phyloP scores from a whole-genome alignment of 176 grass and related monocot species.

The Elymus sibiricus region DNA sequence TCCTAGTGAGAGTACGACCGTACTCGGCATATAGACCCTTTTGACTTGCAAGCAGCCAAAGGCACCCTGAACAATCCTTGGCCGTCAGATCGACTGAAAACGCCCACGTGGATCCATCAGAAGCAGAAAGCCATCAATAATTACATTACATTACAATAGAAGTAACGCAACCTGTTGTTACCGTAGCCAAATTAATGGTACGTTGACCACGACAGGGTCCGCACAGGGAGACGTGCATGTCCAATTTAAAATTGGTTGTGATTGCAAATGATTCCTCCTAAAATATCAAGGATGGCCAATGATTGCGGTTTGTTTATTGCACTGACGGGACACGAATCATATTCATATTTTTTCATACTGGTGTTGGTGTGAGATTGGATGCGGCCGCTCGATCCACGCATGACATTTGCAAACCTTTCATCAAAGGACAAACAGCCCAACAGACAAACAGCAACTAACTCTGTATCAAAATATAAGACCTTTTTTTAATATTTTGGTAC shows the following conservation, averaged over 20 bases:
- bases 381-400: not conserved
- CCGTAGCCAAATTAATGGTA: not conserved
- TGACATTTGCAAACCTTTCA: not conserved
- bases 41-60: too few species aligned
- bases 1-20: too few species aligned
- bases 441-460: too few species aligned
- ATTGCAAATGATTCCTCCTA: not conserved
- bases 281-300: not conserved
- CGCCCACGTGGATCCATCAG: not conserved
- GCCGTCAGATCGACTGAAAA: not conserved
- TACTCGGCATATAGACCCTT: too few species aligned
- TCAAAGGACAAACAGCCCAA: not conserved
- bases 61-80: too few species aligned
- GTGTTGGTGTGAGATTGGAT: not conserved
- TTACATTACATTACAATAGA: not conserved
- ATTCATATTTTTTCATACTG: too few species aligned
- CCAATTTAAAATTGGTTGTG: not conserved
- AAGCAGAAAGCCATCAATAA: not conserved
- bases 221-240: not conserved
- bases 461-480: too few species aligned
- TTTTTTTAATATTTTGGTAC: too few species aligned
- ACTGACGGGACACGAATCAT: not conserved
- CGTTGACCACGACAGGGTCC: not conserved
- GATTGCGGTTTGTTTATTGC: not conserved
- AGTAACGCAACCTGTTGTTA: not conserved